These are phyloP conservation scores for Plasmodium malariae DNA, from an alignment of 169 alveolate species.

Conservation along the genomic window DNA sequence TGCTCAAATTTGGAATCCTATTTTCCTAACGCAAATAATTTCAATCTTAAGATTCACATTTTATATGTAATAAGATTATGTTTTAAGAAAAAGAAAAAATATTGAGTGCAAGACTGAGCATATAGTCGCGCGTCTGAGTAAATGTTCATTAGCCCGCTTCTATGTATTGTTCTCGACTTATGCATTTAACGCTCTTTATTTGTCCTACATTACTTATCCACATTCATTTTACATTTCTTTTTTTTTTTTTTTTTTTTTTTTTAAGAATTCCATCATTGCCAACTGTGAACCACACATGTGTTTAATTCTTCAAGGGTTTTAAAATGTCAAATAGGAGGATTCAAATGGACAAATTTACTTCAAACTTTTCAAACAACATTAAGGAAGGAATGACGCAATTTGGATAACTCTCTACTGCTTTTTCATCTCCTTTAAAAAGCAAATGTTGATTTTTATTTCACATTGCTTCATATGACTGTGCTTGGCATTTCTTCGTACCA, in stretches of 20 bases:
- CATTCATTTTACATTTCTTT: neutral
- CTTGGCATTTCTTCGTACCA: too few relatives aligned
- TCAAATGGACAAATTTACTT: too few relatives aligned
- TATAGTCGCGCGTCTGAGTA: neutral
- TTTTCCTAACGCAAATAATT: conserved; percentile 27
- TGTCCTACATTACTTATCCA: too few relatives aligned
- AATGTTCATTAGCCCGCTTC: neutral
- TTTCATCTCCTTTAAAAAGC: too few relatives aligned
- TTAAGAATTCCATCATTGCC: conserved; percentile 68
- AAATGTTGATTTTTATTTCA: too few relatives aligned
- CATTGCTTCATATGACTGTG: too few relatives aligned
- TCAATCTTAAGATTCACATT: conserved; percentile 36
- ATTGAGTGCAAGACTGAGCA: neutral
- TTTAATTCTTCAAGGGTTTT: conserved; percentile 22
- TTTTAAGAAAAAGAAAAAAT: neutral
- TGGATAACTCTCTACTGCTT: too few relatives aligned
- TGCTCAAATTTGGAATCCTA: conserved; percentile 54
- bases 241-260: neutral
- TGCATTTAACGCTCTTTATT: neutral
- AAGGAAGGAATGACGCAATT: too few relatives aligned
- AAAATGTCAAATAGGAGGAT: too few relatives aligned
- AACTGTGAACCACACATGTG: conserved; percentile 64
- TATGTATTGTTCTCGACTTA: neutral
- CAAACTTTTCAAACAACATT: too few relatives aligned
- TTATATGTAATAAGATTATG: too few relatives aligned